Evolutionary conservation across 345 rosid species (phyloP).

Genomic region (Linum tenue): DNA sequence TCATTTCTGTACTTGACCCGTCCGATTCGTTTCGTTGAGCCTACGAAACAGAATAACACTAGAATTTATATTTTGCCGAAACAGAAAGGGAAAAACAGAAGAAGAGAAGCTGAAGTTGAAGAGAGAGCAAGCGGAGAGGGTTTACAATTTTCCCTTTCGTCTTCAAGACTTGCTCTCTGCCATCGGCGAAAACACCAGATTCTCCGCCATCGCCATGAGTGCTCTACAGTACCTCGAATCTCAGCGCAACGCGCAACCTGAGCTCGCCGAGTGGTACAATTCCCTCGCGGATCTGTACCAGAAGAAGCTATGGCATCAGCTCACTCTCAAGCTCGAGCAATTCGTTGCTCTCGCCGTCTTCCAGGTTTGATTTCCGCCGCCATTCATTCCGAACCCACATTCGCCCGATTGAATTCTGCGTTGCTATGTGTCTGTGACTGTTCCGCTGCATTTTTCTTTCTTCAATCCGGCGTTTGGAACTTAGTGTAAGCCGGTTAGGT

Average conservation of each 20-base stretch:
- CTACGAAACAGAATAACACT: too few species aligned
- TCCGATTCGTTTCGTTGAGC: too few species aligned
- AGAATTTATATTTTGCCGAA: too few species aligned
- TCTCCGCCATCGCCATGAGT: constrained; percentile 38
- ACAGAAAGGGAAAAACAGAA: too few species aligned
- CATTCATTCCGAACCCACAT: background rate
- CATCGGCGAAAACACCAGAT: background rate
- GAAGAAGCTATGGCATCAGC: constrained; percentile 99
- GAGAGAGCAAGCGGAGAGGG: too few species aligned
- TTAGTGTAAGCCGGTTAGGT: background rate
- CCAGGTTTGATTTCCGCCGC: constrained; percentile 37
- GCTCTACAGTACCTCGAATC: constrained; percentile 84
- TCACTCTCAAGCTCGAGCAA: constrained; percentile 93
- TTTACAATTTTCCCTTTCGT: too few species aligned
- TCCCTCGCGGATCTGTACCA: constrained; percentile 89
- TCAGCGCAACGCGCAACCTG: constrained; percentile 59
- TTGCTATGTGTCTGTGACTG: background rate
- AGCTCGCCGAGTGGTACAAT: constrained; percentile 86
- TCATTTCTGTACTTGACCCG: too few species aligned
- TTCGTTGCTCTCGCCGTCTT: constrained; percentile 77
- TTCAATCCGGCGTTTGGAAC: background rate
- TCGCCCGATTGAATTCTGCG: background rate
- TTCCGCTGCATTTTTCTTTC: background rate
- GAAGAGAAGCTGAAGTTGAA: too few species aligned
- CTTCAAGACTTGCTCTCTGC: too few species aligned